A percentile compares a stretch with the other conserved stretches of the same genome.
Evolutionary conservation across 148 eudicot genomes (phyloP).

Genomic region (Gaultheria prostrata): DNA sequence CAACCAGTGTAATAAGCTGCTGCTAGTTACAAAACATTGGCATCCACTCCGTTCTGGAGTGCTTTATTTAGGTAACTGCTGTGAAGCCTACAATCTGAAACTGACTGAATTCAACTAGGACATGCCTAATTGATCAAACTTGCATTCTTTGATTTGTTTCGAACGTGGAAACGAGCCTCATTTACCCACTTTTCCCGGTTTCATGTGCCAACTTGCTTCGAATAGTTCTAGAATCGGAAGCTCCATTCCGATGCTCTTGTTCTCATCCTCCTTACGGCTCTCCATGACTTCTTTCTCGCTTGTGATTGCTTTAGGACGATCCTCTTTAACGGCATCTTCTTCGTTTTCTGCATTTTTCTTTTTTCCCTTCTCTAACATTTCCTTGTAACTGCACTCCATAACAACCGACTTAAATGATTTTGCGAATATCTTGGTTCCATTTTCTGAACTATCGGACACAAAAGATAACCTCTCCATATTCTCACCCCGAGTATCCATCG

Average conservation of each 20-base stretch:
- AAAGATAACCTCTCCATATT: not conserved
- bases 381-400: not conserved
- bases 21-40: not conserved
- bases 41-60: not conserved
- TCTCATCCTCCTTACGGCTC: not conserved
- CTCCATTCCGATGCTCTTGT: not conserved
- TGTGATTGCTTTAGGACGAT: not conserved
- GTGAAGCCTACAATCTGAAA: not conserved
- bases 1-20: not conserved
- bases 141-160: not conserved
- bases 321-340: not conserved
- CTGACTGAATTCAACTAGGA: not conserved
- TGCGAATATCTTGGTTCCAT: not conserved
- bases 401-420: not conserved
- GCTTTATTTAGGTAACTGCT: not conserved
- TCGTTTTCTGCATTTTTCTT: not conserved
- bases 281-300: not conserved
- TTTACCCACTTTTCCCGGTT: constrained; percentile 20
- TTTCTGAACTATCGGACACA: not conserved
- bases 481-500: not conserved
- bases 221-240: constrained; percentile 38
- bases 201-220: constrained; percentile 40
- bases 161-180: constrained; percentile 13
- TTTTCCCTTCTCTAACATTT: not conserved
- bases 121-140: not conserved